Conservation (phyloP, 1,139 yeast genomes). For the Sugiyamaella xylanicola region DNA sequence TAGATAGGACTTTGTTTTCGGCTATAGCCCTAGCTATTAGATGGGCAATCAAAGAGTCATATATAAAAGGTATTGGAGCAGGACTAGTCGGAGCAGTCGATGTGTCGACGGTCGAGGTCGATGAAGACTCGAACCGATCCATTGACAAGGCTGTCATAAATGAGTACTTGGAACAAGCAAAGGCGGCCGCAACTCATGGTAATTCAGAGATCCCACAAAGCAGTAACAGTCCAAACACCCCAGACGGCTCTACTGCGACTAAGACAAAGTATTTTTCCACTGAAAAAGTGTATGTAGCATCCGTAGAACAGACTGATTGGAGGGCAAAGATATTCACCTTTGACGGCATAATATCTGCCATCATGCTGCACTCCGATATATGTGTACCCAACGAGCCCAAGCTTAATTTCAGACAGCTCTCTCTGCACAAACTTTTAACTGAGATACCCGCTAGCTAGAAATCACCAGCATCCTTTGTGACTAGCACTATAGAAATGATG, state of each 20-base stretch:
- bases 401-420: background rate
- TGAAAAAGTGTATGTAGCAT: background rate
- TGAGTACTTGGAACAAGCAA: constrained; percentile 4
- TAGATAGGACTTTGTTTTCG: background rate
- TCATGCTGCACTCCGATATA: constrained; percentile 9
- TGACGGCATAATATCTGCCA: constrained; percentile 10
- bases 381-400: constrained; percentile 6
- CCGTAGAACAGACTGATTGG: constrained; percentile 11
- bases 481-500: too few species aligned
- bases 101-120: constrained; percentile 5
- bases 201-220: background rate
- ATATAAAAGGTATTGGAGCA: constrained; percentile 18
- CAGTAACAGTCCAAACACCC: background rate
- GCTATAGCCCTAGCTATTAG: constrained; percentile 14
- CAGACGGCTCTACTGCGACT: background rate
- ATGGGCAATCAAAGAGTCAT: constrained; percentile 20
- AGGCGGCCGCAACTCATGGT: background rate
- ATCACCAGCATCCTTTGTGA: background rate
- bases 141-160: constrained; percentile 6
- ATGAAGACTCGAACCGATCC: background rate
- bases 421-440: background rate
- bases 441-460: background rate
- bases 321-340: constrained; percentile 11
- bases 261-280: constrained; percentile 3
- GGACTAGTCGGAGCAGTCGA: constrained; percentile 16